Evolutionary conservation across 73 alveolate species (phyloP).

Genomic region (Tetrahymena borealis): DNA sequence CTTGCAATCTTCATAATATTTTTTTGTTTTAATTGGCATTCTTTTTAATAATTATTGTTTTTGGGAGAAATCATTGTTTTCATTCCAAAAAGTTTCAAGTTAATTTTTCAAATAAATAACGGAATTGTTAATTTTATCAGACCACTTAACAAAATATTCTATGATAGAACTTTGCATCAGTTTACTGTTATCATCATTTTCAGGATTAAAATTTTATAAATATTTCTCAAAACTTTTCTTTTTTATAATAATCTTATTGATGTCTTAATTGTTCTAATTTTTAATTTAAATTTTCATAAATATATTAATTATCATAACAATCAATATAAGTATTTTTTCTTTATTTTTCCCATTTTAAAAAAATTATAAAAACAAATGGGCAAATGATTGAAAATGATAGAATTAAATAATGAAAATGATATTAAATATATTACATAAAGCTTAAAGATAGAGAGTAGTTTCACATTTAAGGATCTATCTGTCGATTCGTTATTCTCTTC

Average conservation of each 20-base stretch:
- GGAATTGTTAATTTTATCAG: neutral
- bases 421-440: neutral
- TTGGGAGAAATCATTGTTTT: neutral
- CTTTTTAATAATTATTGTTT: neutral
- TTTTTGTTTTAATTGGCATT: neutral
- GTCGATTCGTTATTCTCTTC: neutral
- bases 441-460: neutral
- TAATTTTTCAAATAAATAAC: neutral
- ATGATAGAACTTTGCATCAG: neutral
- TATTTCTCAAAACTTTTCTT: neutral
- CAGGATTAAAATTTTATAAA: neutral
- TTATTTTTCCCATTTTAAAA: no score
- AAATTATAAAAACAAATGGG: no score
- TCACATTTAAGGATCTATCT: neutral
- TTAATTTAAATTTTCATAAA: no score
- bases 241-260: neutral
- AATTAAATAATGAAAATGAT: no score
- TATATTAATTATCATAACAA: no score
- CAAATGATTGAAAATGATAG: neutral
- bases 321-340: no score
- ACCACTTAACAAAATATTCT: neutral
- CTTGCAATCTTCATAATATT: neutral
- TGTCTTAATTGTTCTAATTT: neutral
- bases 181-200: neutral
- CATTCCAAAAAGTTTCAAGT: neutral